Percentiles rank a stretch among this genome's conserved stretches.
Conservation (phyloP, 176 grass and related monocot species). For the Ampelocalamus luodianensis region DNA sequence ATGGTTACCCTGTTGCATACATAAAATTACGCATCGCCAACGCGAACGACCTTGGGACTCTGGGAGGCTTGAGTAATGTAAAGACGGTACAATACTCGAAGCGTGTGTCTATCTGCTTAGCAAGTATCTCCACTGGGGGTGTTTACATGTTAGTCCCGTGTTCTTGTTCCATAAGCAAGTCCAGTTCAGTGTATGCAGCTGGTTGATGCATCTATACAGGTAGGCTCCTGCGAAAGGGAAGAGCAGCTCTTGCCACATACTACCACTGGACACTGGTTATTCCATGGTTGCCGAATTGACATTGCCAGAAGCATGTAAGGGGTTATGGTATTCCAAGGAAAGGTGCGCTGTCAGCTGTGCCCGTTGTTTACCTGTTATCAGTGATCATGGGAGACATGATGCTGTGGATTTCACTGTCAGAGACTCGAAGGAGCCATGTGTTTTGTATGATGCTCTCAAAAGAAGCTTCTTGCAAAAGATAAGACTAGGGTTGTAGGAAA, state of each 20-base stretch:
- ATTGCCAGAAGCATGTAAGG: background rate
- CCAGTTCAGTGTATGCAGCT: background rate
- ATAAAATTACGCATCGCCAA: background rate
- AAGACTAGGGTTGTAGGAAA: background rate
- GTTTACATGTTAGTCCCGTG: background rate
- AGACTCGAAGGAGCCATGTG: background rate
- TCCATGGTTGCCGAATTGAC: background rate
- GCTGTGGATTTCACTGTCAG: constrained; percentile 1
- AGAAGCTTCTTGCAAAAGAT: constrained; percentile 24
- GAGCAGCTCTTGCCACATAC: background rate
- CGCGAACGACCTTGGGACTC: background rate
- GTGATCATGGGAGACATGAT: background rate
- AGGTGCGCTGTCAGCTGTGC: background rate
- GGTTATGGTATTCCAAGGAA: background rate
- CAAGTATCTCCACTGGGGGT: background rate
- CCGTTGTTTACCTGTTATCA: background rate
- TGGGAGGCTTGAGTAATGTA: background rate
- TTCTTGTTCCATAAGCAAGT: background rate
- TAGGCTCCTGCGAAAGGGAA: background rate
- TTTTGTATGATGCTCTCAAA: background rate
- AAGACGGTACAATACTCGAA: background rate
- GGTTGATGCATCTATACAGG: background rate
- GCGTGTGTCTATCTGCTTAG: too few species aligned
- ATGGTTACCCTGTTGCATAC: constrained; percentile 6
- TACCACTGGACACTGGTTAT: background rate